phyloP scores from a whole-genome alignment of 2,329 filamentous ascomycete species.

The Nothophoma quercina region DNA sequence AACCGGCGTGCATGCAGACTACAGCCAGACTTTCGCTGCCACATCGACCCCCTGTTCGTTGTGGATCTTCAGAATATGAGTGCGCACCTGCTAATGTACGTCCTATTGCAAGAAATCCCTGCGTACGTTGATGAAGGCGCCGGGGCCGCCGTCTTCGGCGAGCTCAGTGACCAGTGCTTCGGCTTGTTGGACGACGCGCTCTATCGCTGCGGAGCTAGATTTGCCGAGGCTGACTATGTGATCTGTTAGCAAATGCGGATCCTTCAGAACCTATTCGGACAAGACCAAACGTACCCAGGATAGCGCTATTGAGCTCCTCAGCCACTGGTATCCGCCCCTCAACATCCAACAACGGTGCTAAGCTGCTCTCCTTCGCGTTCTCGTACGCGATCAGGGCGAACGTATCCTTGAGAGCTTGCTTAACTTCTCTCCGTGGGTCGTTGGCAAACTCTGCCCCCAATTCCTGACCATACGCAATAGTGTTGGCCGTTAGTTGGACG shows the following conservation, averaged over 20 bases:
- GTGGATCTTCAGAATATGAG: neutral
- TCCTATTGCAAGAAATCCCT: conserved; percentile 44
- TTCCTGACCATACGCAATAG: conserved; percentile 79
- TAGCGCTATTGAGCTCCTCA: conserved; percentile 92
- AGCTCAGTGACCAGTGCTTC: conserved; percentile 85
- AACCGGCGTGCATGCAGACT: no score
- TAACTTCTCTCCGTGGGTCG: conserved; percentile 74
- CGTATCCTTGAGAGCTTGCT: conserved; percentile 79
- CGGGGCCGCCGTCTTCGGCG: conserved; percentile 78
- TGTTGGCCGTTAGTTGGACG: conserved; percentile 68
- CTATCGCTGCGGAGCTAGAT: conserved; percentile 83
- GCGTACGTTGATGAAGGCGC: conserved; percentile 78
- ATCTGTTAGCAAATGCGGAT: conserved; percentile 37
- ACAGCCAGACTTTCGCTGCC: no score
- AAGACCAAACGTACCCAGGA: conserved; percentile 72
- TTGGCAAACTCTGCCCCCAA: conserved; percentile 79
- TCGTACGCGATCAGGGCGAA: conserved; percentile 88
- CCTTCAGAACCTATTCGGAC: no score
- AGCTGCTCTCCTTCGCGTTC: conserved; percentile 78
- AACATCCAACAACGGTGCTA: conserved; percentile 79
- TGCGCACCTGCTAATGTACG: neutral
- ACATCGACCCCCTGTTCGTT: no score
- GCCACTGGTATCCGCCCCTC: conserved; percentile 79
- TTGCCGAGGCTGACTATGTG: conserved; percentile 85
- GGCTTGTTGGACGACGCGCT: conserved; percentile 86